phyloP scores from a whole-genome alignment of 2,329 filamentous ascomycete genomes.

The Ascochyta rabiei region DNA sequence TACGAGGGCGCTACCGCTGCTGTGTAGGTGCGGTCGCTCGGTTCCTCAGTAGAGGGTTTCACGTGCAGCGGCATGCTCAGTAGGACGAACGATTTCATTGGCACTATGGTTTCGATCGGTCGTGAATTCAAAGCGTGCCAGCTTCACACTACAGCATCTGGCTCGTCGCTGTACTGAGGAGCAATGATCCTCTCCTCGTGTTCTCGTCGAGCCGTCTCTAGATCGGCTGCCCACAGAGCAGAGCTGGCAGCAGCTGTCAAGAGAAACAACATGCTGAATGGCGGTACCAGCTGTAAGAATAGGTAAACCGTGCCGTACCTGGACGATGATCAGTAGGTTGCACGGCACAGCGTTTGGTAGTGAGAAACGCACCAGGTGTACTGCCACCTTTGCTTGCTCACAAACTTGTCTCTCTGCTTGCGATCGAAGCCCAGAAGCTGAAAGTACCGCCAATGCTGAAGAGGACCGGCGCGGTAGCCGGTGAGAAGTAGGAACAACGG shows the following conservation, averaged over 20 bases:
- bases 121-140: neutral
- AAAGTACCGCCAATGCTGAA: slow-evolving; percentile 92
- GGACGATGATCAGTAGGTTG: slow-evolving; percentile 14
- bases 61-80: neutral
- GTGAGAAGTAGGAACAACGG: slow-evolving; percentile 88
- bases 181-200: slow-evolving; percentile 27
- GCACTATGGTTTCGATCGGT: neutral
- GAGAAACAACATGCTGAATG: slow-evolving; percentile 92
- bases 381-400: slow-evolving; percentile 72
- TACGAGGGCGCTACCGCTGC: neutral
- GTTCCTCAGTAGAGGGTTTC: neutral
- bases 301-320: slow-evolving; percentile 85
- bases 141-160: slow-evolving; percentile 28
- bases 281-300: slow-evolving; percentile 82
- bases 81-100: neutral
- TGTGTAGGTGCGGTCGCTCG: neutral
- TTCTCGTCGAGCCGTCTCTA: slow-evolving; percentile 61
- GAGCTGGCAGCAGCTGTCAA: slow-evolving; percentile 84
- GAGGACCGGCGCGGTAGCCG: slow-evolving; percentile 82
- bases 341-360: neutral
- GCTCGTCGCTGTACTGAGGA: slow-evolving; percentile 41
- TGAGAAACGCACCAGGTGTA: slow-evolving; percentile 72
- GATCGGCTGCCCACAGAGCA: slow-evolving; percentile 81
- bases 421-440: slow-evolving; percentile 76
- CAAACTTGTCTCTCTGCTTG: slow-evolving; percentile 73